phyloP scores from a whole-genome alignment of 192 early-diverging fungal species.

The Phlyctochytrium planicorne region DNA sequence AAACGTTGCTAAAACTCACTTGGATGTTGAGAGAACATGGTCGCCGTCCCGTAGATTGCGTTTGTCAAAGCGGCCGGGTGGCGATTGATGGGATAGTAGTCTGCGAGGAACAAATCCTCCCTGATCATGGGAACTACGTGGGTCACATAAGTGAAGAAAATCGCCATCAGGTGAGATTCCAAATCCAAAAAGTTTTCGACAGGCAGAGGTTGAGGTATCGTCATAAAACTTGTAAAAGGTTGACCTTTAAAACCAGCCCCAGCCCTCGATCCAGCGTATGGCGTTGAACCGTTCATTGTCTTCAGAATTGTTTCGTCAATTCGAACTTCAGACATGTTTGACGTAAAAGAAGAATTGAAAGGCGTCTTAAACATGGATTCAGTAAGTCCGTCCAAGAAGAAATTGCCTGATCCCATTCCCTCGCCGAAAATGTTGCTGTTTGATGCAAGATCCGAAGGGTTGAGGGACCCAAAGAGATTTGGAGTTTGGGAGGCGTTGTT shows the following conservation, averaged over 20 bases:
- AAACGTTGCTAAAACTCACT: neutral
- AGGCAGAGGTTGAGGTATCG: too few relatives aligned
- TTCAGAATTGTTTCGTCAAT: neutral
- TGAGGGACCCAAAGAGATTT: neutral
- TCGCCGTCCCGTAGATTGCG: slow-evolving; percentile 6
- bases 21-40: slow-evolving; percentile 4
- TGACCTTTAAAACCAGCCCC: too few relatives aligned
- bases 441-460: neutral
- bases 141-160: slow-evolving; percentile 7
- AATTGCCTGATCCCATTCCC: neutral
- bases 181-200: neutral
- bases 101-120: slow-evolving; percentile 1
- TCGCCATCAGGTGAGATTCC: slow-evolving; percentile 6
- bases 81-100: neutral
- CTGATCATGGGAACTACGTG: neutral
- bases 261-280: too few relatives aligned
- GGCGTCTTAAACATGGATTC: neutral
- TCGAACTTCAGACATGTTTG: neutral
- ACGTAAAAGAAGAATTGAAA: neutral
- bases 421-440: neutral
- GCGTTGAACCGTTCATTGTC: too few relatives aligned
- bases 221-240: too few relatives aligned
- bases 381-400: neutral
- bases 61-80: slow-evolving; percentile 3
- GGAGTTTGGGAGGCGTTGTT: neutral